Evolutionary conservation across 768 basidiomycete genomes (phyloP).

Genomic region (Amanita rimosa): DNA sequence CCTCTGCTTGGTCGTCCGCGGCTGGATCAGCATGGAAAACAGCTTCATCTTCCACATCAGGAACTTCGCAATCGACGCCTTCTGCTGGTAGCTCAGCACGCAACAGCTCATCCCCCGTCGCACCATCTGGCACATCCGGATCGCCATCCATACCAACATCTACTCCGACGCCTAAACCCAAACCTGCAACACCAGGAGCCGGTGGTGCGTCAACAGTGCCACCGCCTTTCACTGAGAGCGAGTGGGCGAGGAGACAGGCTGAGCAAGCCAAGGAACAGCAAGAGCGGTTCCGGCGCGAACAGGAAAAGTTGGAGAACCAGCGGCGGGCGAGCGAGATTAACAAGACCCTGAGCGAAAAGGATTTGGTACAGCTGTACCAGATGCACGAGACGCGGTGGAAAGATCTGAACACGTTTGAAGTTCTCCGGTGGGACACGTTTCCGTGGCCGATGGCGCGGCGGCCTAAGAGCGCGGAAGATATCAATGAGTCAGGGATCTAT

Average conservation of each 20-base stretch:
- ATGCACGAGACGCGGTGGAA: constrained; percentile 55
- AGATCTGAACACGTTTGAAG: constrained; percentile 26
- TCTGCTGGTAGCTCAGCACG: constrained; percentile 16
- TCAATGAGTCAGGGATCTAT: constrained; percentile 42
- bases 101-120: constrained; percentile 11
- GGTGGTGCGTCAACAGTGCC: not conserved
- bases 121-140: constrained; percentile 9
- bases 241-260: constrained; percentile 53
- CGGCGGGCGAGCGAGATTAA: constrained; percentile 38
- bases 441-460: constrained; percentile 65
- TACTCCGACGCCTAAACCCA: constrained; percentile 15
- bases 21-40: constrained; percentile 13
- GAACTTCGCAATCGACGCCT: constrained; percentile 15
- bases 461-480: constrained; percentile 47
- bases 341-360: constrained; percentile 27
- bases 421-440: constrained; percentile 53
- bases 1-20: constrained; percentile 11
- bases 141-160: constrained; percentile 17
- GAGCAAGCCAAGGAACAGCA: constrained; percentile 55
- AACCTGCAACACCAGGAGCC: constrained; percentile 3
- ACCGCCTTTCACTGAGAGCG: constrained; percentile 27
- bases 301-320: constrained; percentile 51
- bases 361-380: constrained; percentile 43
- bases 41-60: constrained; percentile 15
- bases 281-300: constrained; percentile 58